Conservation (phyloP, 2,329 filamentous ascomycete species). For the Colletotrichum destructivum region DNA sequence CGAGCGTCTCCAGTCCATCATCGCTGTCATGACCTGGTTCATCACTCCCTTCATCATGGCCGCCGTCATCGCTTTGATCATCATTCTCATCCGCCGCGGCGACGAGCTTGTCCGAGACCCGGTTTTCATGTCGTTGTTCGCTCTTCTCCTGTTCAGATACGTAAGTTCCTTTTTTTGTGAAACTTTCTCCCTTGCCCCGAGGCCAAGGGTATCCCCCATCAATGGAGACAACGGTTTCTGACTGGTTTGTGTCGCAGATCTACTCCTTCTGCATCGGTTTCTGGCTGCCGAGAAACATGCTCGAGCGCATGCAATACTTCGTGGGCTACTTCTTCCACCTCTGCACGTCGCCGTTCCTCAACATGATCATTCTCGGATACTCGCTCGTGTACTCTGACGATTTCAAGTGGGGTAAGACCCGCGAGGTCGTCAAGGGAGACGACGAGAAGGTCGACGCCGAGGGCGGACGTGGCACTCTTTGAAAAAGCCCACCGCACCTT, state of each 20-base stretch:
- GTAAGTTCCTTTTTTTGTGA: constrained; percentile 50
- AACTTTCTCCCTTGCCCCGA: background rate
- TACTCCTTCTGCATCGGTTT: constrained; percentile 60
- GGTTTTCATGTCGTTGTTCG: constrained; percentile 56
- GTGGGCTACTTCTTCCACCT: constrained; percentile 56
- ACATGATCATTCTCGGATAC: constrained; percentile 59
- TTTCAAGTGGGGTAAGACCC: constrained; percentile 64
- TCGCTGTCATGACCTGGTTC: constrained; percentile 63
- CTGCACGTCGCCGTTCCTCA: constrained; percentile 58
- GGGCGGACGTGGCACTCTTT: constrained; percentile 44
- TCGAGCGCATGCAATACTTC: constrained; percentile 57
- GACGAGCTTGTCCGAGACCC: constrained; percentile 52
- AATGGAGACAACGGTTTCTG: constrained; percentile 5
- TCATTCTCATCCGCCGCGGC: constrained; percentile 53
- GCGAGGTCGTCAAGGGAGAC: constrained; percentile 53
- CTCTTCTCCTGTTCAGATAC: constrained; percentile 56
- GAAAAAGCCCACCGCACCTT: background rate
- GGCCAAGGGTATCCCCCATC: background rate
- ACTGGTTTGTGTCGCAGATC: constrained; percentile 47
- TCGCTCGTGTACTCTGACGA: constrained; percentile 60
- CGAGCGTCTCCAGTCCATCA: constrained; percentile 60
- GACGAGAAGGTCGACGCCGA: constrained; percentile 44
- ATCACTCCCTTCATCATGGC: constrained; percentile 62
- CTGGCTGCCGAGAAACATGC: constrained; percentile 57
- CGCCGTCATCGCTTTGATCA: constrained; percentile 55